Conservation (phyloP, 140 eudicot genomes). For the Oenanthe javanica region DNA sequence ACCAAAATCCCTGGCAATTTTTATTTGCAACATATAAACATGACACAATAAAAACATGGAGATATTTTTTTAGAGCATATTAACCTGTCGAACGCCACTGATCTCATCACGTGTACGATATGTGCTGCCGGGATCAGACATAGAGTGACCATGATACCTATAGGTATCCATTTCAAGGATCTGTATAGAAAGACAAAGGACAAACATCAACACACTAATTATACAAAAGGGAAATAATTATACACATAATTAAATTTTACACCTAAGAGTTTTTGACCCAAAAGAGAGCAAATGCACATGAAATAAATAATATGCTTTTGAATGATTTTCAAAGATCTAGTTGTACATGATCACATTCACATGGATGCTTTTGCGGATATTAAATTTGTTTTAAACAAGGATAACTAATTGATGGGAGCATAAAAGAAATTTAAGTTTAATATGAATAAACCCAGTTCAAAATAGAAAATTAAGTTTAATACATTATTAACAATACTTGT, state of each 20-base stretch:
- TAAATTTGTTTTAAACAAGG: background rate
- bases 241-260: background rate
- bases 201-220: background rate
- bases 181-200: constrained; percentile 28
- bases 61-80: background rate
- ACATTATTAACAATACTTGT: background rate
- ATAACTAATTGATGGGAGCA: background rate
- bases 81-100: constrained; percentile 83
- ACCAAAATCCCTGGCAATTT: background rate
- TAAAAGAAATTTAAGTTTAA: background rate
- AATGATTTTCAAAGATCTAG: background rate
- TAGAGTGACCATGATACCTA: constrained; percentile 98
- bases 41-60: background rate
- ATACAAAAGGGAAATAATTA: background rate
- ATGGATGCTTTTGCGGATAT: background rate
- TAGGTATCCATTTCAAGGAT: constrained; percentile 98
- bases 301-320: background rate
- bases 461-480: background rate
- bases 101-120: constrained; percentile 98
- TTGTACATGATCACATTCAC: background rate
- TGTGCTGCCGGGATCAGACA: constrained; percentile 99
- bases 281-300: background rate
- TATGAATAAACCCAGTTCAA: background rate
- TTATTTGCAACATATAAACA: background rate
- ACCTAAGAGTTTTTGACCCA: background rate